These are phyloP conservation scores for Arabidopsis suecica DNA, from an alignment of 345 rosid species.

Conservation along the genomic window DNA sequence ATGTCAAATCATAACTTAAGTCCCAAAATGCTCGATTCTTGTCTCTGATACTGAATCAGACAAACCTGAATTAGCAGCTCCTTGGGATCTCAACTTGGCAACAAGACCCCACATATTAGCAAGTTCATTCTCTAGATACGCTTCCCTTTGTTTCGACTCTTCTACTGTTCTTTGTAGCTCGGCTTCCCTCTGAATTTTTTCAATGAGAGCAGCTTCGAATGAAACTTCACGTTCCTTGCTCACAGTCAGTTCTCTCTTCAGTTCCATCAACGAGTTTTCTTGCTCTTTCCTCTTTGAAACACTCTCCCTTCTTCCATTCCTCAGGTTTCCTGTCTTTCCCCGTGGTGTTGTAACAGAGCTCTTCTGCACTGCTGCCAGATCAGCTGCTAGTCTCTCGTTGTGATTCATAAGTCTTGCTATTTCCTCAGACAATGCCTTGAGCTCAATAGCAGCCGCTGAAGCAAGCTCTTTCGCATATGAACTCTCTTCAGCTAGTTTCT, in stretches of 20 bases:
- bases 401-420: slow-evolving; percentile 90
- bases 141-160: slow-evolving; percentile 93
- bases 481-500: slow-evolving; percentile 89
- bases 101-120: slow-evolving; percentile 99
- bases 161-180: slow-evolving; percentile 75
- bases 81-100: slow-evolving; percentile 81
- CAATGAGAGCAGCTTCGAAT: slow-evolving; percentile 68
- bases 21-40: slow-evolving; percentile 36
- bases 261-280: slow-evolving; percentile 57
- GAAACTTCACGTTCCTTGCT: slow-evolving; percentile 76
- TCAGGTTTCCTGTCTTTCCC: slow-evolving; percentile 40
- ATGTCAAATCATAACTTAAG: slow-evolving; percentile 24
- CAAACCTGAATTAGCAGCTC: slow-evolving; percentile 44
- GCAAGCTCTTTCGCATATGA: slow-evolving; percentile 96
- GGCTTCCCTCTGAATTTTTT: slow-evolving; percentile 73
- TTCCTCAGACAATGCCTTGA: slow-evolving; percentile 95
- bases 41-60: slow-evolving; percentile 48
- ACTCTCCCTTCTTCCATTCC: slow-evolving; percentile 60
- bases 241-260: slow-evolving; percentile 73
- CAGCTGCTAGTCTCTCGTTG: slow-evolving; percentile 71
- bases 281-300: slow-evolving; percentile 66
- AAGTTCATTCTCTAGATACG: slow-evolving; percentile 92
- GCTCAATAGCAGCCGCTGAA: slow-evolving; percentile 97
- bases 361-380: slow-evolving; percentile 60
- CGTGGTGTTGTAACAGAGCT: slow-evolving; percentile 60